Percentiles rank a stretch among this genome's conserved stretches.
Conservation (phyloP, 805 yeast species). For the Candida palmyrensis region DNA sequence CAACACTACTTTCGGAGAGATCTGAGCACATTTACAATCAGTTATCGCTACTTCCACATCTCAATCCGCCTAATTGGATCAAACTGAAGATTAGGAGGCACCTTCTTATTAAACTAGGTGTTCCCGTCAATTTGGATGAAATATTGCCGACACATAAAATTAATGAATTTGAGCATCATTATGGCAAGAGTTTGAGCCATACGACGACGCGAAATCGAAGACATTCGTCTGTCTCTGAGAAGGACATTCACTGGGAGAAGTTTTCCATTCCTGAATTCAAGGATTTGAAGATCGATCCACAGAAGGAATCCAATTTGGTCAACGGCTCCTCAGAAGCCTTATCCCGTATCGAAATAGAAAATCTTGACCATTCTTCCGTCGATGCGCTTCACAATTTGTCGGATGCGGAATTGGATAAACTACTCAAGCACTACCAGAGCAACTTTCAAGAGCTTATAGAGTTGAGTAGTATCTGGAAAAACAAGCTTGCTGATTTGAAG, state of each 20-base stretch:
- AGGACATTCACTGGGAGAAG: conserved; percentile 30
- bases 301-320: conserved; percentile 18
- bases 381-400: conserved; percentile 17
- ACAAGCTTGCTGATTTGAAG: conserved; percentile 42
- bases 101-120: conserved; percentile 58
- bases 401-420: conserved; percentile 23
- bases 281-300: conserved; percentile 22
- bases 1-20: conserved; percentile 22
- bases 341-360: conserved; percentile 29
- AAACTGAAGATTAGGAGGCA: conserved; percentile 60
- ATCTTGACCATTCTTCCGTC: conserved; percentile 24
- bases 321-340: conserved; percentile 22
- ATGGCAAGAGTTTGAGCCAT: too few species aligned
- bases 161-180: background rate
- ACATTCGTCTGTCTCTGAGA: conserved; percentile 20
- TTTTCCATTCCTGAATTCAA: conserved; percentile 33
- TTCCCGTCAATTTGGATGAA: conserved; percentile 70
- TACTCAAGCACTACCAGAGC: conserved; percentile 27
- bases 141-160: conserved; percentile 7
- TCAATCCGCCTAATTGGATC: conserved; percentile 65
- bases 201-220: conserved; percentile 8
- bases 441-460: conserved; percentile 21
- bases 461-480: conserved; percentile 45
- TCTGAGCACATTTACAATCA: conserved; percentile 40
- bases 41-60: conserved; percentile 43